Evolutionary conservation across 768 basidiomycete species (phyloP), one percentile per base, ranked within the genome.

Genomic region (Leccinum aurantiacum): DNA sequence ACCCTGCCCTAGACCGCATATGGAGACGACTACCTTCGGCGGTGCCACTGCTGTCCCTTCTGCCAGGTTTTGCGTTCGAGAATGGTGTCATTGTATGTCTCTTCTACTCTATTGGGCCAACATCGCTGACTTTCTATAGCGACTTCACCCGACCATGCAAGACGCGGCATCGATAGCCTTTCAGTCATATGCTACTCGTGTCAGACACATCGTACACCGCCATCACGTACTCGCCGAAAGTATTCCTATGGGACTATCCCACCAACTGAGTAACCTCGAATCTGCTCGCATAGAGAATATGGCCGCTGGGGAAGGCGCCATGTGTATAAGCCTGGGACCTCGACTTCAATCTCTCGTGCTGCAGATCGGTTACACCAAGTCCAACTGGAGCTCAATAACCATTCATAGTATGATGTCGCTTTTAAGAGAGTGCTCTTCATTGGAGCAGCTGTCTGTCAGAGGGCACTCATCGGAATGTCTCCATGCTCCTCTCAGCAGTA

Each of bases 1-100:
- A 78, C 33, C 82, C 81, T 31, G 80, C 82, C 15, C 60, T 83
- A 15, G 81, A 84, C 65, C 64, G 70, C 31, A 59, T 82, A 15
- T 84, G 82, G 82, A 64, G 69, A 58, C 72, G 71, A 33, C 67
- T 84, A 24, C 63, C 74, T 27, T 81, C 79, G 24, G 67, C 78
- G 15, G 62, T 63, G 19, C 82, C 82, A 33, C 65, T 83, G 35
- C 64, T 83, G 5, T 64, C 72, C 47, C 70, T 84, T 48, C 59
- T 71, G 24, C 71, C 70, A 22, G 59, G 60, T 8, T 66, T 62
- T 38, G 69, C 51, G 2, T 41, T 63, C 33, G 54, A 59, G 31
- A 57, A 52, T 3, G 38, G 53, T 22, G 25, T 4, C n/a, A 59
- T 67, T 29, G 70, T 71, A 47, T 17, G 60, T 61, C 2, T 55